Base-by-base conservation (phyloP, 164 flowering plant genomes). In the Platanus orientalis region DNA sequence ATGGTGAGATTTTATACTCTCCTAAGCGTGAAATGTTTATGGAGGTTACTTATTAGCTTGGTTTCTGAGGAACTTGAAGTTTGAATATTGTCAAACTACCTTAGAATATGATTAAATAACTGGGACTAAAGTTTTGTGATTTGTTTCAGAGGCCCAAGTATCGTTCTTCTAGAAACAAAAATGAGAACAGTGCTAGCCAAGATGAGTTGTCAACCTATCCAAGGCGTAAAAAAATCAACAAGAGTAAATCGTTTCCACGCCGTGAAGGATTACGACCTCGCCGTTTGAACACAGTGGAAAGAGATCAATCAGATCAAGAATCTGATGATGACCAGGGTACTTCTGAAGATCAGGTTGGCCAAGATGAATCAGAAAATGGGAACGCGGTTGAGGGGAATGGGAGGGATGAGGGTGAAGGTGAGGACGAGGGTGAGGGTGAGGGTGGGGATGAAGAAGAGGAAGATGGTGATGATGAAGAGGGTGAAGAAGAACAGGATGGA, bases 251-350 rank as follows among this genome's bases (percentile, higher is more conserved):
- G 11, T 64, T 73, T 47, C 97, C 99, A 60, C 84, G 96, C 4
- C 92, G 98, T 67, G 94, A 87, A 81, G 97, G 99, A 48, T 70
- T 94, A 59, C 82, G 98, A 7, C 98, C 98, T 61, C 90, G 98
- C 49, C 82, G 77, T 53, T 79, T 86, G 28, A 82, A 78, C 58
- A 27, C 58, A 54, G 70, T 56, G 57, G 50, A 75, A 47, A 79
- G 84, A 66, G 68, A 73, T 66, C 79, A 57, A n/a, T 36, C 75
- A 53, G 71, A 71, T 73, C 65, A 73, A 63, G 83, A 76, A 56
- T 84, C 79, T 68, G 84, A 83, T 69, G 96, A 83, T 74, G 97
- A 87, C 65, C 83, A 85, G 67, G 91, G 61, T 53, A 72, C 81
- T 26, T 89, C 92, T 55, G 95, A 86, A 61, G 97, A 85, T 48